Evolutionary conservation across 1,139 yeast genomes (phyloP), one percentile per base, ranked within the genome.

Genomic region (Debaryomyces subglobosus): DNA sequence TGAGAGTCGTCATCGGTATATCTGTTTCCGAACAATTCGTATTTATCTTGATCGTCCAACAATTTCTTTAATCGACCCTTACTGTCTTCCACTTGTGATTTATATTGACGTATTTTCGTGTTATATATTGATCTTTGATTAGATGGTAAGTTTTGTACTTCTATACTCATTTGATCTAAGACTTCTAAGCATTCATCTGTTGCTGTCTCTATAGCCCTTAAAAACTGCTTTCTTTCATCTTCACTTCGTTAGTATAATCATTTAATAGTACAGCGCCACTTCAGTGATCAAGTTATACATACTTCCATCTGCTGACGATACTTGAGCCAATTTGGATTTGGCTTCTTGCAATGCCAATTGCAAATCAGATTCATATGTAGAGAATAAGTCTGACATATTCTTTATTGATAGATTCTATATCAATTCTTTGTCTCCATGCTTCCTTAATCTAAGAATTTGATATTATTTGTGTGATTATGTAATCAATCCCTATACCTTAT

Each of bases 171-270:
- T 58, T 90, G 95, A 61, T 89, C 96, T 43, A 88, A 72, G 58
- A 88, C 77, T 62, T 89, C 96, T 48, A 84, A 78, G 30, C 90
- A 87, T 62, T 89, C 96, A 58, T 88, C 96, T 21, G 86, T 76
- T 25, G 89, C 81, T 39, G 81, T 74, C 60, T 87, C 92, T 7
- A 85, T 79, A 4, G 86, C 81, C 53, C 79, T 76, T 65, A 84
- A 71, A 13, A 82, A 72, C 21, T 68, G 71, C 43, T 76, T 74
- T 48, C 89, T 73, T 52, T 71, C 74, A 44, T 70, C 81, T 74
- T 47, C 8, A 25, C 13, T 35, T 21, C 21, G 62, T 56, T 59
- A 62, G 69, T 62, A 60, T 59, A 30, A 9, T 15, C 29, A n/a
- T 13, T 20, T n/a, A 25, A 33, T 23, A 8, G 46, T 40, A 25